Evolutionary conservation across 768 basidiomycete genomes (phyloP).

Genomic region (Neoboletus subvelutipes): DNA sequence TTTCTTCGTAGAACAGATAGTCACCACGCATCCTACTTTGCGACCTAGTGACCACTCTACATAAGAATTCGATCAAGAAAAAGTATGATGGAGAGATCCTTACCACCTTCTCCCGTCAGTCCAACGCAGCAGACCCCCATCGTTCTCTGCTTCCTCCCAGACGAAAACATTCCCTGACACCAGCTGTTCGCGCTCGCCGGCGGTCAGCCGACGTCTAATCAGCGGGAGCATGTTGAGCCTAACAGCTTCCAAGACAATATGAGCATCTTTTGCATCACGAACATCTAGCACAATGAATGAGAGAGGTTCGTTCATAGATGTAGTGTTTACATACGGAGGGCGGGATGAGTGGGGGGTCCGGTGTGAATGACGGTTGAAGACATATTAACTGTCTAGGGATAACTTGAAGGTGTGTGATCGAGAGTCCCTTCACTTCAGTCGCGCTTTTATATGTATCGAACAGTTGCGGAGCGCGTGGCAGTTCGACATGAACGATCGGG

Average conservation of each 20-base stretch:
- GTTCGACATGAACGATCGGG: slow-evolving; percentile 15
- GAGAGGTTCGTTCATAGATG: background rate
- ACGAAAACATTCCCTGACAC: slow-evolving; percentile 77
- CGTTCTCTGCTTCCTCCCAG: slow-evolving; percentile 81
- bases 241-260: slow-evolving; percentile 74
- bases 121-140: slow-evolving; percentile 69
- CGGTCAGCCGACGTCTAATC: slow-evolving; percentile 66
- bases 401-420: slow-evolving; percentile 4
- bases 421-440: background rate
- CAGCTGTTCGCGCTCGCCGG: slow-evolving; percentile 67
- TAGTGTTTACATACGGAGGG: slow-evolving; percentile 28
- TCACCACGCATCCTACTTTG: slow-evolving; percentile 84
- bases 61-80: slow-evolving; percentile 5
- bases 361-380: slow-evolving; percentile 17
- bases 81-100: slow-evolving; percentile 6
- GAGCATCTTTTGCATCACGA: slow-evolving; percentile 78
- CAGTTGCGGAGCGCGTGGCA: slow-evolving; percentile 17
- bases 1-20: slow-evolving; percentile 83
- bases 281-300: slow-evolving; percentile 48
- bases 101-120: slow-evolving; percentile 82
- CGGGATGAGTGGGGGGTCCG: slow-evolving; percentile 31
- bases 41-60: slow-evolving; percentile 48
- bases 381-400: slow-evolving; percentile 11
- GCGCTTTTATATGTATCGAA: slow-evolving; percentile 26
- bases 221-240: slow-evolving; percentile 67